Base-by-base conservation (phyloP, 129 eudicot species). In the Flaveria ramosissima region DNA sequence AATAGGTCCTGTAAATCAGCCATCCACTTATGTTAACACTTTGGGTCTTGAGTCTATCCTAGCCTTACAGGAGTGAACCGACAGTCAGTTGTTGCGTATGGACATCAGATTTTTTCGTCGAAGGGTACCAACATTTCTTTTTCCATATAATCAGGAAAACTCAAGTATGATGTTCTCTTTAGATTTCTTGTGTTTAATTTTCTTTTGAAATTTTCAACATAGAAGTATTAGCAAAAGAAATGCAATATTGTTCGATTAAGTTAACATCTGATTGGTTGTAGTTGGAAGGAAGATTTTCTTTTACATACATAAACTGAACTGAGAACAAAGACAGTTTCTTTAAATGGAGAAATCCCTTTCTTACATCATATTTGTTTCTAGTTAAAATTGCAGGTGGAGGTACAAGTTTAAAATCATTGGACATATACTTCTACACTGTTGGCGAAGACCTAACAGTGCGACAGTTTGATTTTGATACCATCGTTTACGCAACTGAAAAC, bases 21-120 rank as follows among this genome's bases (percentile, higher is more conserved):
- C 42, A 1, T 42, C 78, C 11, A 73, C 77, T 56, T 57, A 73
- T 39, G 77, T 72, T 53, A 56, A 27, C 52, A 72, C 77, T 32
- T n/a, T n/a, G n/a, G n/a, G n/a, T n/a, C n/a, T n/a, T n/a, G n/a
- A n/a, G n/a, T n/a, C n/a, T n/a, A n/a, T n/a, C n/a, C n/a, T n/a
- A n/a, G n/a, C n/a, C n/a, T n/a, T n/a, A n/a, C n/a, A n/a, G n/a
- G n/a, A n/a, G n/a, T n/a, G n/a, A n/a, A n/a, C n/a, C n/a, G n/a
- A n/a, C n/a, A n/a, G n/a, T n/a, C n/a, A n/a, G n/a, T n/a, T n/a
- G n/a, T n/a, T n/a, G n/a, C n/a, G n/a, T n/a, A n/a, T n/a, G n/a
- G n/a, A n/a, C n/a, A n/a, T n/a, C n/a, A n/a, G n/a, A n/a, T n/a
- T n/a, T n/a, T n/a, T n/a, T n/a, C n/a, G n/a, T n/a, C n/a, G n/a